phyloP scores from a whole-genome alignment of 148 eudicot genomes.

The Amaranthus cruentus region DNA sequence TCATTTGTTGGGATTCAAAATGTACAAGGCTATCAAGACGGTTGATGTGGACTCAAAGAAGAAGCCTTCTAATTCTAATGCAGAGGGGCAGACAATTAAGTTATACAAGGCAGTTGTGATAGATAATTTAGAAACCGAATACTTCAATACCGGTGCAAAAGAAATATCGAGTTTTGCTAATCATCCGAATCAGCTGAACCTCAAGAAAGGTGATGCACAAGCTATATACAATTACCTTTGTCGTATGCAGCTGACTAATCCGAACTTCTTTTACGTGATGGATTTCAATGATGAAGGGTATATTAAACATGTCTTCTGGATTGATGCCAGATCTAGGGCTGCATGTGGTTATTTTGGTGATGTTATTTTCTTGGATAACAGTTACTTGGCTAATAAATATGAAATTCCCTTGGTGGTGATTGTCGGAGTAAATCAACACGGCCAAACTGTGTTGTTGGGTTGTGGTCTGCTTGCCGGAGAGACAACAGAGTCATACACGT shows the following conservation, averaged over 20 bases:
- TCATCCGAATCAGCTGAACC: constrained; percentile 39
- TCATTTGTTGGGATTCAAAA: constrained; percentile 49
- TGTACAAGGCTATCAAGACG: constrained; percentile 42
- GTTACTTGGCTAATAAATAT: constrained; percentile 49
- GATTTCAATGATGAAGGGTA: constrained; percentile 60
- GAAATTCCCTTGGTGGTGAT: constrained; percentile 66
- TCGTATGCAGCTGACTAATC: constrained; percentile 67
- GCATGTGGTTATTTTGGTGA: constrained; percentile 62
- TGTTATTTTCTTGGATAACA: constrained; percentile 60
- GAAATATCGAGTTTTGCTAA: constrained; percentile 33
- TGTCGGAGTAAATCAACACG: constrained; percentile 78
- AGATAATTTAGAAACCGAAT: constrained; percentile 39
- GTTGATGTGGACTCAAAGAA: constrained; percentile 35
- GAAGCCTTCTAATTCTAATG: constrained; percentile 33
- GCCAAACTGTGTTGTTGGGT: constrained; percentile 59
- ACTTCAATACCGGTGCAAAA: constrained; percentile 29
- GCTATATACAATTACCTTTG: constrained; percentile 68
- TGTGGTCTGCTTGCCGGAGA: constrained; percentile 65
- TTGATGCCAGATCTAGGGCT: constrained; percentile 67
- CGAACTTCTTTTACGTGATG: constrained; percentile 68
- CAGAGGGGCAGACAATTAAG: constrained; percentile 48
- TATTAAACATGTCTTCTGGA: constrained; percentile 63
- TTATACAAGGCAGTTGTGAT: constrained; percentile 61
- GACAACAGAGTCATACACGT: constrained; percentile 51
- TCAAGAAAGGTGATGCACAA: constrained; percentile 63